These are phyloP conservation scores for Amaranthus cruentus DNA, from an alignment of 148 eudicot species.

Conservation along the genomic window DNA sequence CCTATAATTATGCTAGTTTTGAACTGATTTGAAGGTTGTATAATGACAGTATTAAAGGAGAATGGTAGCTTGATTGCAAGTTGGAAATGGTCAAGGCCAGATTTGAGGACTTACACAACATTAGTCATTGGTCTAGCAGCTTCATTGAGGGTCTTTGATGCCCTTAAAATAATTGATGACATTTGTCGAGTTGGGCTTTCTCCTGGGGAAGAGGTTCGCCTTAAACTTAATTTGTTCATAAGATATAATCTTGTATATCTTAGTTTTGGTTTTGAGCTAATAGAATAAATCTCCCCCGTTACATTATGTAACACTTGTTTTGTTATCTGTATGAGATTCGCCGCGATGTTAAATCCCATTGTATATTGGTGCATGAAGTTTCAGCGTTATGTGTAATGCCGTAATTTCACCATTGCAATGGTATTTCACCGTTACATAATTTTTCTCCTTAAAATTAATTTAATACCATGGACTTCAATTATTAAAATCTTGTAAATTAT, in stretches of 20 bases:
- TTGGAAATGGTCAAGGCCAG: constrained; percentile 97
- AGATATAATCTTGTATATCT: neutral
- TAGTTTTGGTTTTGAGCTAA: neutral
- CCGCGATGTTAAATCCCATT: too few relatives aligned
- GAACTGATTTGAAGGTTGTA: constrained; percentile 12
- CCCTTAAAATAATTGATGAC: constrained; percentile 59
- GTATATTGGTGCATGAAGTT: too few relatives aligned
- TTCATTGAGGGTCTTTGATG: constrained; percentile 75
- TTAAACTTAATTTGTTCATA: neutral
- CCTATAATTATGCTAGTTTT: neutral
- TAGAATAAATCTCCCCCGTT: too few relatives aligned
- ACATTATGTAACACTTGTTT: too few relatives aligned
- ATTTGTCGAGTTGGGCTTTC: constrained; percentile 82
- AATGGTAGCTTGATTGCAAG: constrained; percentile 39
- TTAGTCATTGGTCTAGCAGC: constrained; percentile 76
- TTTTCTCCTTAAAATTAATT: too few relatives aligned
- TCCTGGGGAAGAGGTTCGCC: constrained; percentile 73
- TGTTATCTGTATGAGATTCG: too few relatives aligned
- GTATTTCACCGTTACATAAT: too few relatives aligned
- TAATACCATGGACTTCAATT: too few relatives aligned
- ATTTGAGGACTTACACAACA: constrained; percentile 51
- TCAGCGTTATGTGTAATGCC: too few relatives aligned
- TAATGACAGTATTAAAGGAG: constrained; percentile 36
- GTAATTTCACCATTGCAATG: too few relatives aligned
- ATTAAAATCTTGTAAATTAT: too few relatives aligned